Conservation (phyloP, 140 eudicot genomes). For the Anethum foeniculum region DNA sequence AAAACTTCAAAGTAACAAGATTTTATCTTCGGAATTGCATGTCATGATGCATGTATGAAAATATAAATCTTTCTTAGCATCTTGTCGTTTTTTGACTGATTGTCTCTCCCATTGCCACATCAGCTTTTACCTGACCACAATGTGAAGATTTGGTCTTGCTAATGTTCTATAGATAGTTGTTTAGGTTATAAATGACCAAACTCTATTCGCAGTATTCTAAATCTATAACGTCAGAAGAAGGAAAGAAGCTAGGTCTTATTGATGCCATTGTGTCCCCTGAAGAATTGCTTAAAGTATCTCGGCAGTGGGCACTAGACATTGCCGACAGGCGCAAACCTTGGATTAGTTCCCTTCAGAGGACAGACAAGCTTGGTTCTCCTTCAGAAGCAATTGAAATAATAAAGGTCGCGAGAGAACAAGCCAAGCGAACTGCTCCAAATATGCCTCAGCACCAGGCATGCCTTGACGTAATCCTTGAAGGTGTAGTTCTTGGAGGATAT, state of each 20-base stretch:
- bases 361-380: conserved; percentile 73
- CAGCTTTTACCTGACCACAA: background rate
- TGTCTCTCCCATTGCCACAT: background rate
- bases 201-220: conserved; percentile 48
- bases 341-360: conserved; percentile 65
- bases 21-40: background rate
- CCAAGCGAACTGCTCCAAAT: conserved; percentile 57
- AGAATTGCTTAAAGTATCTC: conserved; percentile 61
- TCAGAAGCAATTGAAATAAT: conserved; percentile 61
- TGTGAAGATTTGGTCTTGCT: background rate
- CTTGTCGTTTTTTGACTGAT: background rate
- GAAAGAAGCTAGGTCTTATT: conserved; percentile 66
- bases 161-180: background rate
- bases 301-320: conserved; percentile 82
- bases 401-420: conserved; percentile 54
- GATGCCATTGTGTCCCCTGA: conserved; percentile 69
- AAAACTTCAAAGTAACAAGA: background rate
- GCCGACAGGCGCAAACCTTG: conserved; percentile 70
- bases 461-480: conserved; percentile 80
- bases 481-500: conserved; percentile 80
- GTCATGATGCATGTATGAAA: background rate
- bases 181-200: background rate
- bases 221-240: conserved; percentile 78
- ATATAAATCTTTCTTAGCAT: background rate
- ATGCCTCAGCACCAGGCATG: conserved; percentile 89